phyloP scores from a whole-genome alignment of 1,284 basidiomycete genomes.

The Papiliotrema nemorosa region DNA sequence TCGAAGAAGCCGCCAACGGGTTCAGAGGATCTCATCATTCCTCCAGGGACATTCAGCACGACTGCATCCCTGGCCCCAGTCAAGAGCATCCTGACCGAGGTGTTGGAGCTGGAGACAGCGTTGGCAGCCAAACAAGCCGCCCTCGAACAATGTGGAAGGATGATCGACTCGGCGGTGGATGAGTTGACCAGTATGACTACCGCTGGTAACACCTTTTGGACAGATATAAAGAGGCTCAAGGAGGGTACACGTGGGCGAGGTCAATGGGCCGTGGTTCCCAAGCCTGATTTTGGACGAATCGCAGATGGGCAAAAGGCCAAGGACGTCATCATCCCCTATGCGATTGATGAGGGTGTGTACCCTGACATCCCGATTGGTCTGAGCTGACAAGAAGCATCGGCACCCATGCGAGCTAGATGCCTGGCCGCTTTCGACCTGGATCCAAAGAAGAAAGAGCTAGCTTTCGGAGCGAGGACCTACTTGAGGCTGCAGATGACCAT shows the following conservation, averaged over 20 bases:
- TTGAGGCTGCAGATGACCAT: conserved; percentile 28
- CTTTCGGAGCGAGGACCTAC: conserved; percentile 34
- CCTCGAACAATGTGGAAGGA: conserved; percentile 33
- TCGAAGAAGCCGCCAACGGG: too few species aligned
- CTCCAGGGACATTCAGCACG: conserved; percentile 26
- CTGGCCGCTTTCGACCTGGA: conserved; percentile 45
- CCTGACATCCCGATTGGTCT: background rate
- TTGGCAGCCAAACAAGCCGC: conserved; percentile 35
- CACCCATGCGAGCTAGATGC: conserved; percentile 23
- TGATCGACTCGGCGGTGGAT: conserved; percentile 42
- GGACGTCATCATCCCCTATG: conserved; percentile 48
- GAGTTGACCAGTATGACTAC: conserved; percentile 36
- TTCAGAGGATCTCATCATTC: conserved; percentile 17
- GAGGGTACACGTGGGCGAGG: conserved; percentile 21
- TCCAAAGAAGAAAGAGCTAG: conserved; percentile 32
- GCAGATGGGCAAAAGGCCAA: conserved; percentile 31
- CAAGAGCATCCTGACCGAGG: conserved; percentile 5
- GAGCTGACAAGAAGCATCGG: conserved; percentile 17
- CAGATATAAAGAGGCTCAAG: conserved; percentile 25
- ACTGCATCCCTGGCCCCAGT: conserved; percentile 13
- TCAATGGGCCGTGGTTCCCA: conserved; percentile 42
- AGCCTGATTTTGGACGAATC: conserved; percentile 37
- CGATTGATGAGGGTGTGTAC: conserved; percentile 44
- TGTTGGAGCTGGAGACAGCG: conserved; percentile 32
- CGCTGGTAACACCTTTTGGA: conserved; percentile 34